A percentile compares a stretch with the other conserved stretches of the same genome.
Evolutionary conservation across 352 stramenopile genomes (phyloP).

Genomic region (Lagenidium sp.): DNA sequence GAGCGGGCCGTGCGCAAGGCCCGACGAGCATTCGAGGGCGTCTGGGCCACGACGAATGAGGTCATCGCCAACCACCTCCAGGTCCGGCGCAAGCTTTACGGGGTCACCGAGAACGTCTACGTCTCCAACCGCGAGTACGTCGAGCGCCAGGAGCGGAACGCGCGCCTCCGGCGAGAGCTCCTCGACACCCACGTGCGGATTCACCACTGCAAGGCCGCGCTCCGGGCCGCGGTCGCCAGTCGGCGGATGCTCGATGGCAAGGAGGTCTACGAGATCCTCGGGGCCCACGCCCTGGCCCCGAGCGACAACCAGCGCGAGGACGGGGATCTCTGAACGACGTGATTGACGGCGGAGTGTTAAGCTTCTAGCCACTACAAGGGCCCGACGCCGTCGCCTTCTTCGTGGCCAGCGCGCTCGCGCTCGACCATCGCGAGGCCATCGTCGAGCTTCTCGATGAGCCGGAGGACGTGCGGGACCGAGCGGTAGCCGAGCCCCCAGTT

Average conservation of each 20-base stretch:
- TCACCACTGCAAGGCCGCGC: conserved; percentile 23
- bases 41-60: conserved; percentile 26
- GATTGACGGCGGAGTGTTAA: conserved; percentile 6
- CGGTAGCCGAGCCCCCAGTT: conserved; percentile 72
- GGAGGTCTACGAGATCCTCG: conserved; percentile 43
- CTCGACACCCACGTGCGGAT: conserved; percentile 24
- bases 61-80: conserved; percentile 30
- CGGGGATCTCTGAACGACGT: no score
- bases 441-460: conserved; percentile 41
- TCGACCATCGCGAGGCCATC: conserved; percentile 23
- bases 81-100: conserved; percentile 42
- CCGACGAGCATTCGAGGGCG: conserved; percentile 16
- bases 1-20: conserved; percentile 42
- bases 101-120: conserved; percentile 66
- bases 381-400: no score
- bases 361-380: no score
- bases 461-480: conserved; percentile 48
- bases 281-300: conserved; percentile 16
- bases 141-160: conserved; percentile 26
- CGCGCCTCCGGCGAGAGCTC: conserved; percentile 20
- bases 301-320: conserved; percentile 21
- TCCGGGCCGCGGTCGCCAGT: conserved; percentile 25
- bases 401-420: conserved; percentile 13
- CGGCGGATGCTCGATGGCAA: conserved; percentile 43
- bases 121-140: conserved; percentile 31